Evolutionary conservation across 768 basidiomycete genomes (phyloP), one percentile per base, ranked within the genome.

Genomic region (Rhodotorula sphaerocarpa): DNA sequence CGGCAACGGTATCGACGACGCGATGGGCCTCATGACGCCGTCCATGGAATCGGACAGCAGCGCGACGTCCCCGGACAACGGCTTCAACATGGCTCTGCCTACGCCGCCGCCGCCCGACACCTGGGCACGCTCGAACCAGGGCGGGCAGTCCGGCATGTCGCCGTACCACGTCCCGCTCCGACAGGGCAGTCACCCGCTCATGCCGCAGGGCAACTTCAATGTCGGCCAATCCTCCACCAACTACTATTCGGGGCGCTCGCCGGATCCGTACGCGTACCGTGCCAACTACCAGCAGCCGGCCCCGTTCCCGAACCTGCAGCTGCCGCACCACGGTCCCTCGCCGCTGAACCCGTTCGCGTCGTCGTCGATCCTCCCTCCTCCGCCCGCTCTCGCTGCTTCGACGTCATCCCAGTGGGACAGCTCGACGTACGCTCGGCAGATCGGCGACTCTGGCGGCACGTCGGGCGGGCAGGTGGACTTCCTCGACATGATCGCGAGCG

Each of bases 301-400:
- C 23, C 43, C 42, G 23, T 62, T 57, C 51, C 34, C 60, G 25
- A 44, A 60, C 7, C 48, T 61, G 55, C 28, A 30, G 18, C 57
- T 55, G 3, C 55, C 54, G 23, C 58, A 65, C 25, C 63, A 65
- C 43, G 39, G 53, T 3, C 61, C 50, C 2, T 59, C 61, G 0
- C 61, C 66, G 15, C 54, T 58, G 30, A 63, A 59, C 44, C 66
- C 66, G 10, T 67, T 59, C 58, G 61, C 58, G 1, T 55, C 51
- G n/a, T 12, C 61, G 27, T 15, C 56, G 25, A 25, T 16, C 5
- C 50, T 31, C 6, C 50, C 50, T 15, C 47, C 41, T 23, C 50
- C 57, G 0, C 48, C 48, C 0, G n/a, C 57, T 12, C 27, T 28
- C 2, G 41, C 54, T 15, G 54, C 54, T 14, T 39, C 54, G 18